These are phyloP conservation scores for Choiromyces venosus DNA, from an alignment of 495 filamentous ascomycete species.

Conservation along the genomic window DNA sequence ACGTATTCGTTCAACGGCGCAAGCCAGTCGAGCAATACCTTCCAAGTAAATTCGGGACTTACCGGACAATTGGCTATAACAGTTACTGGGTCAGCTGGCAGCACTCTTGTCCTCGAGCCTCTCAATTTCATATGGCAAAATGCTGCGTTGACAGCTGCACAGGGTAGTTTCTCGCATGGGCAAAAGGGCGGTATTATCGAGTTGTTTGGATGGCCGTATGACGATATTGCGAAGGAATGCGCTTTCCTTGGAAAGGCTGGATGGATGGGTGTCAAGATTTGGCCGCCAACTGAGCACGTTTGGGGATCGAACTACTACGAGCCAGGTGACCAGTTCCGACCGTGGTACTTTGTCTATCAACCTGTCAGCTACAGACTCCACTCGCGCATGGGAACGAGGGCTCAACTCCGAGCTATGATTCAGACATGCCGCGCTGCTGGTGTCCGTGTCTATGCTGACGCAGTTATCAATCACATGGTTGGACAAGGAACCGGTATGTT, in stretches of 20 bases:
- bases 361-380: conserved; percentile 42
- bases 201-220: conserved; percentile 43
- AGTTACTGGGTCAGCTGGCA: conserved; percentile 31
- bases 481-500: conserved; percentile 34
- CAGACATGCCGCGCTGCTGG: conserved; percentile 41
- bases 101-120: conserved; percentile 36
- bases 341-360: conserved; percentile 42
- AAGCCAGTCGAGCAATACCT: conserved; percentile 26
- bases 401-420: conserved; percentile 42
- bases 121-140: conserved; percentile 43
- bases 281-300: conserved; percentile 41
- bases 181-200: conserved; percentile 43
- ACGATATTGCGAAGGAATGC: conserved; percentile 41
- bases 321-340: conserved; percentile 34
- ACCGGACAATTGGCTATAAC: conserved; percentile 29
- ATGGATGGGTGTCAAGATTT: conserved; percentile 44
- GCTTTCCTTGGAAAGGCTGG: conserved; percentile 41
- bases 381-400: conserved; percentile 40
- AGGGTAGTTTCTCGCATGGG: conserved; percentile 35
- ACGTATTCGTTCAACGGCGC: conserved; percentile 39
- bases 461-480: conserved; percentile 42
- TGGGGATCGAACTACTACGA: conserved; percentile 43
- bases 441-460: conserved; percentile 43
- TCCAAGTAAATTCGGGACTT: conserved; percentile 31
- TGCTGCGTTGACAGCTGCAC: conserved; percentile 31